These are phyloP conservation scores for Cercospora janseana DNA, from an alignment of 2,329 filamentous ascomycete species.

Conservation along the genomic window DNA sequence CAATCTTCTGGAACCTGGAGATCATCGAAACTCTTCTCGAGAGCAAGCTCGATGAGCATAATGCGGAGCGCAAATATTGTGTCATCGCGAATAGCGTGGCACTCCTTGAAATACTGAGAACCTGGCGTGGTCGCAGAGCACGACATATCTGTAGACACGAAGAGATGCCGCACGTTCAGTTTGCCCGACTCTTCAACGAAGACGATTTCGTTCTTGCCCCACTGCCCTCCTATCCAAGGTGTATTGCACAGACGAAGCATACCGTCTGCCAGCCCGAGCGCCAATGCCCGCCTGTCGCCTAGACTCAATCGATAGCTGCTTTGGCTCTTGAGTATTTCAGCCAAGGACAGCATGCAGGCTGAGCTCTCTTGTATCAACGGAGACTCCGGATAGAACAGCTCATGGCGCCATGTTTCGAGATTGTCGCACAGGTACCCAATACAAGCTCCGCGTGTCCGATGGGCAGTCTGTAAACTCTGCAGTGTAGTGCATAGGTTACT, in stretches of 20 bases:
- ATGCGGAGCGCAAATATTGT: constrained; percentile 38
- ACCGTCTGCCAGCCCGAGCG: background rate
- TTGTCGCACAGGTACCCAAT: background rate
- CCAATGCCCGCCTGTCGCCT: background rate
- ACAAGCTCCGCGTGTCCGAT: background rate
- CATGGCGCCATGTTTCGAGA: background rate
- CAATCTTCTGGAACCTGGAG: constrained; percentile 13
- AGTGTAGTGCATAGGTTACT: no score
- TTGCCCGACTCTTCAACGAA: background rate
- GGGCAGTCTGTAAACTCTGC: background rate
- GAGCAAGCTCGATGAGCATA: constrained; percentile 39
- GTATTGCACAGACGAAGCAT: constrained; percentile 10
- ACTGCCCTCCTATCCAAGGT: constrained; percentile 6
- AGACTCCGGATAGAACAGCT: background rate
- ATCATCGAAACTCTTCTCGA: constrained; percentile 30
- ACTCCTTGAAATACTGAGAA: constrained; percentile 2
- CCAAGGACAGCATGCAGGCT: background rate
- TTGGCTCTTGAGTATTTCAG: background rate
- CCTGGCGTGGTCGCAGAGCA: no score
- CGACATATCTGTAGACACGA: constrained; percentile 4
- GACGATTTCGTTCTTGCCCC: constrained; percentile 10
- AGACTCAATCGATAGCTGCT: constrained; percentile 1
- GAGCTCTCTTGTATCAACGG: background rate
- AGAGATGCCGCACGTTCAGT: background rate
- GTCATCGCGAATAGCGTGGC: constrained; percentile 32